Conservation (phyloP, 2,329 filamentous ascomycete genomes). For the Fusarium decemcellulare region DNA sequence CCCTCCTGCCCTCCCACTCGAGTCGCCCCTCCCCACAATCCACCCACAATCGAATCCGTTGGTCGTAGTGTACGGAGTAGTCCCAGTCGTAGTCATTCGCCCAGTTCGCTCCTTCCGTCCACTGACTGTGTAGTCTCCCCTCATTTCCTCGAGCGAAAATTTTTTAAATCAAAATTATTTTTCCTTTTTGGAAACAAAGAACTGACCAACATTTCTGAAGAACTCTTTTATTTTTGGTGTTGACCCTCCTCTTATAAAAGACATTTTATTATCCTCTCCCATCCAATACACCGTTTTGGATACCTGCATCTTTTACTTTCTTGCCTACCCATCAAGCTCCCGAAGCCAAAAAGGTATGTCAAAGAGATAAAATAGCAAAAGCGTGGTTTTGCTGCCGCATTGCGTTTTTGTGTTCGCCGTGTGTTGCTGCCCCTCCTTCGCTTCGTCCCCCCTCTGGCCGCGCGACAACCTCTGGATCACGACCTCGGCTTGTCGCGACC, state of each 20-base stretch:
- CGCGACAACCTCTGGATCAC: slow-evolving; percentile 30
- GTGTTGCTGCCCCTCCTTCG: slow-evolving; percentile 39
- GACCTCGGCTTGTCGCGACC: slow-evolving; percentile 31
- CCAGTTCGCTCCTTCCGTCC: slow-evolving; percentile 20
- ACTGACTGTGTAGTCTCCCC: slow-evolving; percentile 36
- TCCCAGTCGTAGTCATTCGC: slow-evolving; percentile 34
- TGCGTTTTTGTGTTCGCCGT: slow-evolving; percentile 33
- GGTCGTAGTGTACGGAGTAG: slow-evolving; percentile 17
- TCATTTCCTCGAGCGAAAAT: slow-evolving; percentile 46
- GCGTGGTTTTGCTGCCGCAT: slow-evolving; percentile 28
- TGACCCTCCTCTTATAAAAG: slow-evolving; percentile 26
- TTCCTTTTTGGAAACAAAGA: slow-evolving; percentile 37
- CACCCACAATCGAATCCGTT: slow-evolving; percentile 37
- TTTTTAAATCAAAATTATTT: slow-evolving; percentile 40
- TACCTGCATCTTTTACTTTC: not conserved
- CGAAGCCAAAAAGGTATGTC: slow-evolving; percentile 39
- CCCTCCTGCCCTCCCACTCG: slow-evolving; percentile 1
- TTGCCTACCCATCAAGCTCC: slow-evolving; percentile 41
- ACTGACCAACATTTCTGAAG: slow-evolving; percentile 27
- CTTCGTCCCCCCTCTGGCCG: slow-evolving; percentile 19
- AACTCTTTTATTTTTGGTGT: slow-evolving; percentile 24
- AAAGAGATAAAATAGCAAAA: slow-evolving; percentile 14
- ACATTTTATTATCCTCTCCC: slow-evolving; percentile 4
- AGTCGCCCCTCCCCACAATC: slow-evolving; percentile 38
- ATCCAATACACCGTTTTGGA: slow-evolving; percentile 34